Base-by-base conservation (phyloP, 441 rosid genomes). In the Erodium trifolium region DNA sequence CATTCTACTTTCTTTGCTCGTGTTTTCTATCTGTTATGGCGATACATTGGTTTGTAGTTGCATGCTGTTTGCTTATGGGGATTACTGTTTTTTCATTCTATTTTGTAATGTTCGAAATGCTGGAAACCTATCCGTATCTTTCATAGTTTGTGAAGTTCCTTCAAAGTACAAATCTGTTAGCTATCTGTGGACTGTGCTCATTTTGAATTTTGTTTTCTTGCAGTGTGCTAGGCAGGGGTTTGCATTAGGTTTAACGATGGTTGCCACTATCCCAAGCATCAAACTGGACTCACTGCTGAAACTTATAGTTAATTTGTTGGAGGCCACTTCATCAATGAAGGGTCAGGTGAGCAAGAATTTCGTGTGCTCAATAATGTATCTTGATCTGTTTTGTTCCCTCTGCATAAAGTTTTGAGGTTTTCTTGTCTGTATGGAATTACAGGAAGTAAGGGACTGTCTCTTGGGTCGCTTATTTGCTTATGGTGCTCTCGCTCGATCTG, bases 141-240 rank as follows among this genome's bases (percentile, higher is more conserved):
- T 53, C 60, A 16, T 53, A 13, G 60, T 0, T 14, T 1, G 60
- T 14, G 8, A 5, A 14, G 57, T 13, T 13, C 4, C 14, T 51
- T 51, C 47, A 6, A 43, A 29, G 31, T 13, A 10, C n/a, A 2
- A 19, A 6, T 63, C 19, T 23, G 29, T 53, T n/a, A 19, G 41
- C 65, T 68, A 17, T 2, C 14, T 72, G 62, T 66, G 62, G 71
- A 47, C 31, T 65, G 45, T 63, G 7, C 3, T n/a, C 66, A 23
- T 45, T 70, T 37, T 66, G 64, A 18, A 63, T 45, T 34, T 64
- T 11, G 9, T 68, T 67, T 67, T n/a, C 47, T 73, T 79, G 80
- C 83, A 92, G 98, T 92, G 93, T 76, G 99, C 97, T 27, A 88
- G 98, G 71, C 97, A 90, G 76, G 98, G 98, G 55, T 94, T 92